These are phyloP conservation scores for Arachnopeziza araneosa DNA, from an alignment of 2,329 filamentous ascomycete genomes.

Conservation along the genomic window DNA sequence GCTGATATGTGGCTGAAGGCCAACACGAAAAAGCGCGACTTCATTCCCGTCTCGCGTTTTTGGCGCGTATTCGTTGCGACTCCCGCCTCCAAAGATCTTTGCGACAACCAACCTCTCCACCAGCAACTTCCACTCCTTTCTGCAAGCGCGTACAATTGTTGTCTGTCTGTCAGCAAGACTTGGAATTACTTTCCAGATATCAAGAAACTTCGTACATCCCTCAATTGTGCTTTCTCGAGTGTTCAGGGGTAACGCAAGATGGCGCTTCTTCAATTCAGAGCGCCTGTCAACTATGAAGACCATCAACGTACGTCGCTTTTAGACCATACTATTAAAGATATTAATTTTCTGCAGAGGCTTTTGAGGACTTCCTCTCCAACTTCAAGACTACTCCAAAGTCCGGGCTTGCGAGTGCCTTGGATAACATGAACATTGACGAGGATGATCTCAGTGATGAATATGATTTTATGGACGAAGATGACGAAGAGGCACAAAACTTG, in stretches of 20 bases:
- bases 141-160: not conserved
- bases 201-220: not conserved
- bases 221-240: not conserved
- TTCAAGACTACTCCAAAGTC: constrained; percentile 73
- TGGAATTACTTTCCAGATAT: not conserved
- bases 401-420: constrained; percentile 75
- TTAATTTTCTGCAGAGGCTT: constrained; percentile 51
- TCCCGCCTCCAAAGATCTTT: constrained; percentile 17
- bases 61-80: not conserved
- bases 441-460: constrained; percentile 85
- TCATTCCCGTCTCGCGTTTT: not conserved
- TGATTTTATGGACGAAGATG: constrained; percentile 83
- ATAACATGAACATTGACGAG: constrained; percentile 79
- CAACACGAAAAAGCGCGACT: constrained; percentile 1
- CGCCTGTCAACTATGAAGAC: constrained; percentile 78
- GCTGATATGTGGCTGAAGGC: not conserved
- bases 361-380: constrained; percentile 79
- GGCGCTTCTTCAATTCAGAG: constrained; percentile 77
- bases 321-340: constrained; percentile 6
- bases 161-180: not conserved
- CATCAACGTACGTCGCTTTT: constrained; percentile 64
- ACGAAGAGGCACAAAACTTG: constrained; percentile 45
- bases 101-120: constrained; percentile 15
- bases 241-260: constrained; percentile 44
- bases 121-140: not conserved